These are phyloP conservation scores for Polychytrium aggregatum DNA, from an alignment of 192 early-diverging fungal genomes.

Conservation along the genomic window DNA sequence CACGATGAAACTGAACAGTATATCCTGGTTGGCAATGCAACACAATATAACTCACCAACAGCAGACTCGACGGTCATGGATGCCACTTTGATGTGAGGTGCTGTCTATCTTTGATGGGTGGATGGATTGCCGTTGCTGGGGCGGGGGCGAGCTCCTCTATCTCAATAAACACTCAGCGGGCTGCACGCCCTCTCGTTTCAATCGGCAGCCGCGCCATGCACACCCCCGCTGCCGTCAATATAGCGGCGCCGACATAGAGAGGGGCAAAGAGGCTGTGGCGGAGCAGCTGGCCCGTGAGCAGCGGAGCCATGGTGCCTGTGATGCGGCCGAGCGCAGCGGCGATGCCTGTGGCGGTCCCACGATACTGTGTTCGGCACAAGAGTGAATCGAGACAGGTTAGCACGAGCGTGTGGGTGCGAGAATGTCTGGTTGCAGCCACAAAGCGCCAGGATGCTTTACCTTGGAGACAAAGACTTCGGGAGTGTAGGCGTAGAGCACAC, in stretches of 20 bases:
- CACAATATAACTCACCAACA: no score
- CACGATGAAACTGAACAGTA: no score
- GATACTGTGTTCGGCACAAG: slow-evolving; percentile 31
- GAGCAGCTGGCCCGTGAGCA: slow-evolving; percentile 57
- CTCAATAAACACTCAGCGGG: no score
- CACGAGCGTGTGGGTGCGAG: no score
- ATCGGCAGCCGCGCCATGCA: slow-evolving; percentile 64
- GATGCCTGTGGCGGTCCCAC: slow-evolving; percentile 72
- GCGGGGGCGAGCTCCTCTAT: no score
- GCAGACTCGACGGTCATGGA: no score
- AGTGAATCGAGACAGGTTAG: no score
- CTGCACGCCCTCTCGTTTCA: slow-evolving; percentile 47
- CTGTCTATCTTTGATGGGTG: no score
- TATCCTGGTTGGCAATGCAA: no score
- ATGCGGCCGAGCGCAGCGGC: slow-evolving; percentile 65
- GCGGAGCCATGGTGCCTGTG: slow-evolving; percentile 62
- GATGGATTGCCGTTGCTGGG: no score
- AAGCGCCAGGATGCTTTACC: slow-evolving; percentile 1
- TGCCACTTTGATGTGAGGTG: no score
- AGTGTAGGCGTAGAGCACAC: slow-evolving; percentile 77
- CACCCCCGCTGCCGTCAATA: slow-evolving; percentile 42
- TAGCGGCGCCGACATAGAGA: slow-evolving; percentile 49
- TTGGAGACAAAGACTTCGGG: slow-evolving; percentile 69
- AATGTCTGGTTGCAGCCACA: background rate
- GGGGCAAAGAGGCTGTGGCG: slow-evolving; percentile 45